These are phyloP conservation scores for Phytomonas sp. DNA, from an alignment of 208 protist species.

Conservation along the genomic window DNA sequence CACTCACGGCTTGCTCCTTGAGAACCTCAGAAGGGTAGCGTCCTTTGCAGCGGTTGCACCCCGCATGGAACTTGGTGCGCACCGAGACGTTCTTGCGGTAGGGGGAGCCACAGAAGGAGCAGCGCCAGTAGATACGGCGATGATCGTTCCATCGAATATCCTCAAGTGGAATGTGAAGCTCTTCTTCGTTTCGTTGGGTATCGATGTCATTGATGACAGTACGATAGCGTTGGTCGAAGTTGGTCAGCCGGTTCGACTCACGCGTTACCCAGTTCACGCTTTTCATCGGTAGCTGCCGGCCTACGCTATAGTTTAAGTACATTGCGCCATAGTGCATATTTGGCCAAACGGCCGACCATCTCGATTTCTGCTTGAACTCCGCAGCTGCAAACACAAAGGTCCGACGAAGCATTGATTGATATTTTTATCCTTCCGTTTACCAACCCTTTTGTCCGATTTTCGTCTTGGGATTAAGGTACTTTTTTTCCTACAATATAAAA, in stretches of 20 bases:
- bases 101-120: constrained; percentile 58
- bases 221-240: constrained; percentile 65
- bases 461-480: background rate
- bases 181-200: constrained; percentile 67
- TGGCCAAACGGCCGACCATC: constrained; percentile 83
- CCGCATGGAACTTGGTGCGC: constrained; percentile 74
- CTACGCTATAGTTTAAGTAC: constrained; percentile 77
- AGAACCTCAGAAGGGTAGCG: constrained; percentile 70
- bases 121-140: constrained; percentile 77
- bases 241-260: constrained; percentile 75
- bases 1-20: constrained; percentile 27
- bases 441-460: background rate
- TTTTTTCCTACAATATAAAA: background rate
- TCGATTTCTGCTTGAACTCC: constrained; percentile 89
- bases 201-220: constrained; percentile 72
- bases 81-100: constrained; percentile 81
- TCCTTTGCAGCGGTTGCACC: constrained; percentile 65
- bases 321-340: constrained; percentile 86
- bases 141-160: constrained; percentile 86
- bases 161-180: constrained; percentile 52
- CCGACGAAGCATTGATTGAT: constrained; percentile 21
- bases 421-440: background rate
- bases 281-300: constrained; percentile 70
- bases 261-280: constrained; percentile 84
- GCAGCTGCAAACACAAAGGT: constrained; percentile 39